Conservation (phyloP, 176 grass and related monocot species). For the Tillandsia leiboldiana region DNA sequence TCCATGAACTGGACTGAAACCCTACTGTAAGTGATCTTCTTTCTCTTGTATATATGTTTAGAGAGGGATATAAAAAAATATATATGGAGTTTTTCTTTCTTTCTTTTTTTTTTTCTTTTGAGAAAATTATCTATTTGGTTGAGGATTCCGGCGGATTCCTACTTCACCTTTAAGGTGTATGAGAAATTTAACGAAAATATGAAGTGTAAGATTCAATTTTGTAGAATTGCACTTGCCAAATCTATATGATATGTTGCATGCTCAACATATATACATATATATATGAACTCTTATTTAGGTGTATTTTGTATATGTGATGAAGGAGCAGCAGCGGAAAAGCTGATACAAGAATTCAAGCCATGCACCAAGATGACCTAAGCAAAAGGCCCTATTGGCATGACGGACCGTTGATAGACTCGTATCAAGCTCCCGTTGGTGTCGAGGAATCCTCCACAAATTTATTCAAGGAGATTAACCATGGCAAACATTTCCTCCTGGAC, state of each 20-base stretch:
- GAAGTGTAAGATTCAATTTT: too few species aligned
- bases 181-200: too few species aligned
- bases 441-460: not conserved
- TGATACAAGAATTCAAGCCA: not conserved
- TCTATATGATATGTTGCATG: too few species aligned
- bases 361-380: slow-evolving; percentile 3
- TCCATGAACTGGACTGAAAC: slow-evolving; percentile 18
- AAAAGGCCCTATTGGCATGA: not conserved
- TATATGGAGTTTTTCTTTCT: not conserved
- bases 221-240: too few species aligned
- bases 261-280: not conserved
- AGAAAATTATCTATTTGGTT: too few species aligned
- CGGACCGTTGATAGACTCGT: not conserved
- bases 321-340: slow-evolving; percentile 1
- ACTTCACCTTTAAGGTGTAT: too few species aligned
- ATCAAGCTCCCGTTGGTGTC: not conserved
- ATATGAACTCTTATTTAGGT: not conserved
- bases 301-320: not conserved
- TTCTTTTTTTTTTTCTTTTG: not conserved
- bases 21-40: slow-evolving; percentile 3
- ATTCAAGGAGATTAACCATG: not conserved
- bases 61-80: too few species aligned
- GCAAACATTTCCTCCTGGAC: not conserved
- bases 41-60: too few species aligned
- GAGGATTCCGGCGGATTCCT: too few species aligned